A percentile compares a stretch with the other conserved stretches of the same genome.
These are phyloP conservation scores for Fusarium pilosicola DNA, from an alignment of 2,329 filamentous ascomycete species.

Conservation along the genomic window DNA sequence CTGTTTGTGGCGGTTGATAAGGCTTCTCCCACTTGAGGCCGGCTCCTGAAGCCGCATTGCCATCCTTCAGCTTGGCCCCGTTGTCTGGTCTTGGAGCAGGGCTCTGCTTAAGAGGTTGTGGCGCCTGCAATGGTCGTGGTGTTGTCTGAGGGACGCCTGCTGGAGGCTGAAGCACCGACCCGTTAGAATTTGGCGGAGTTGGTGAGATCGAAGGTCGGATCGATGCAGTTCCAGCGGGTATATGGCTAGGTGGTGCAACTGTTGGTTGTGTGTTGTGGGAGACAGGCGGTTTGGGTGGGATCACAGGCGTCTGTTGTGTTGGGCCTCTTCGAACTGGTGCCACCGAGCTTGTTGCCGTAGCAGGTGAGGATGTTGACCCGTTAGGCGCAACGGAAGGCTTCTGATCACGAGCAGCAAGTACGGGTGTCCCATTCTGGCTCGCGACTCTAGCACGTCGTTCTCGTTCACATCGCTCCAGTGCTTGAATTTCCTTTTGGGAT, in stretches of 20 bases:
- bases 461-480: constrained; percentile 66
- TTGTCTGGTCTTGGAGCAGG: constrained; percentile 50
- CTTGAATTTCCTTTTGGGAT: constrained; percentile 73
- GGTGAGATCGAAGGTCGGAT: constrained; percentile 45
- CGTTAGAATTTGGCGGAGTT: constrained; percentile 45
- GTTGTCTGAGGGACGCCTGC: constrained; percentile 46
- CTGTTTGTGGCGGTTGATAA: constrained; percentile 49
- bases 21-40: constrained; percentile 55
- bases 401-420: constrained; percentile 47
- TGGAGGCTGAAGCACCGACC: constrained; percentile 52
- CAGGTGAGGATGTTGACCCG: constrained; percentile 39
- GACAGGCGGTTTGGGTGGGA: constrained; percentile 49
- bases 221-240: constrained; percentile 43
- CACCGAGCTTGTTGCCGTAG: constrained; percentile 31
- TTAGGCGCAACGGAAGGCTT: constrained; percentile 42
- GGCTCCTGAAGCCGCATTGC: constrained; percentile 35
- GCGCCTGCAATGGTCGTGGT: constrained; percentile 47
- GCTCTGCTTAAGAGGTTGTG: constrained; percentile 46
- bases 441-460: constrained; percentile 52
- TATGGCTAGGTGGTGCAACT: constrained; percentile 44
- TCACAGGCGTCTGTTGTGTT: constrained; percentile 48
- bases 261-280: constrained; percentile 37
- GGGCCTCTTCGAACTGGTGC: constrained; percentile 43
- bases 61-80: constrained; percentile 46
- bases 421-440: constrained; percentile 48